Base-by-base conservation (phyloP, 2,329 filamentous ascomycete species). In the Fusarium palustre region DNA sequence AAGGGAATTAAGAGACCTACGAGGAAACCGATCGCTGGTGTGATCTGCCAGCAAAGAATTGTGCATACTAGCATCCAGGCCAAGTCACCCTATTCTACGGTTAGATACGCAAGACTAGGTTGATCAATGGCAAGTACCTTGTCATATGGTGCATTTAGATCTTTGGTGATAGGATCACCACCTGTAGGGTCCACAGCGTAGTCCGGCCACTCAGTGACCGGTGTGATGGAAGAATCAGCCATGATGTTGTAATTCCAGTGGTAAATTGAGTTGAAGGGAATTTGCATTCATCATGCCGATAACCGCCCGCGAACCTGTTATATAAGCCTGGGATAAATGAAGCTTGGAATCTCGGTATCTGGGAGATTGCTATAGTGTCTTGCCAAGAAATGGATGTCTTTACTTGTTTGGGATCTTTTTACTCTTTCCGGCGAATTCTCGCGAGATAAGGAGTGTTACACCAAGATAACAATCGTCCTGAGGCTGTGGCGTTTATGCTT, bases 81-180 rank as follows among this genome's bases (percentile, higher is more conserved):
- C 7, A 84, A 62, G 24, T 84, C 81, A 13, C 82, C 82, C 75
- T 79, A 28, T 7, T 10, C 13, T 16, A 5, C 22, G n/a, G 36
- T 74, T 46, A 74, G 67, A 5, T 2, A 8, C 0, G 4, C 5
- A 15, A n/a, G 1, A 10, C 4, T 6, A 9, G 5, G 7, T 2
- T n/a, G 4, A 10, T 36, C 12, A 3, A 3, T 5, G 4, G 6
- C 0, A 30, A 8, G 22, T 56, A 76, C 76, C 71, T 83, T 84
- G 60, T 84, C 80, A 45, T 83, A 83, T 1, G 77, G 78, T 2
- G 80, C 79, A 64, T 82, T 83, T 55, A 84, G 75, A 50, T 84
- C 78, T 48, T 81, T 77, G 0, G 81, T 82, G 43, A 82, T 73
- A 13, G 82, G 81, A 47, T 83, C 74, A n/a, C 81, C 82, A 28